These are phyloP conservation scores for Peterozyma xylosa DNA, from an alignment of 805 yeast species.

Conservation along the genomic window DNA sequence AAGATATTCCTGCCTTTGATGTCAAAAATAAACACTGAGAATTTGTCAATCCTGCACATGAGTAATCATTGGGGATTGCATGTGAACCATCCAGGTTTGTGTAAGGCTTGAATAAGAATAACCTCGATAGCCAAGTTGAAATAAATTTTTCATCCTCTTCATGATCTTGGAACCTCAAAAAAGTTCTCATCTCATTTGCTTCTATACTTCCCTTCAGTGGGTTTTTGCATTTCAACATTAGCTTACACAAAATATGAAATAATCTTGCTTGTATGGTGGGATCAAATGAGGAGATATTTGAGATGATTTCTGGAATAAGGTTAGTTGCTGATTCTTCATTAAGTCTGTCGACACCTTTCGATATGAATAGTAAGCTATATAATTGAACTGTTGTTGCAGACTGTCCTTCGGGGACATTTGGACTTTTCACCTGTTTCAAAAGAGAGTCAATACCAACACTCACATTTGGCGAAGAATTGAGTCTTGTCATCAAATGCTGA, in stretches of 20 bases:
- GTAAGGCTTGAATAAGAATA: constrained; percentile 49
- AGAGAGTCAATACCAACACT: constrained; percentile 59
- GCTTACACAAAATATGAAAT: constrained; percentile 52
- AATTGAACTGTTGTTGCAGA: constrained; percentile 47
- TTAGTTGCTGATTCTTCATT: constrained; percentile 23
- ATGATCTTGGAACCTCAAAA: constrained; percentile 26
- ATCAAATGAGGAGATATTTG: constrained; percentile 34
- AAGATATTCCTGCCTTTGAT: constrained; percentile 57
- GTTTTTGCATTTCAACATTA: constrained; percentile 39
- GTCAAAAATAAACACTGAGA: constrained; percentile 57
- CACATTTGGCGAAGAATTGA: constrained; percentile 47
- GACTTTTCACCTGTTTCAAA: constrained; percentile 53
- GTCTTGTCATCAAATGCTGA: constrained; percentile 59
- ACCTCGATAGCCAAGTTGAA: constrained; percentile 38
- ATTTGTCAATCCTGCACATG: constrained; percentile 58
- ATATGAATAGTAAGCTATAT: constrained; percentile 57
- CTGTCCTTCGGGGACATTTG: constrained; percentile 32
- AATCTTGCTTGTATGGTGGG: constrained; percentile 42
- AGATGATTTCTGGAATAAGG: constrained; percentile 40
- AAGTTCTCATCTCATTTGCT: constrained; percentile 24
- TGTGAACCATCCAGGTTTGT: constrained; percentile 26
- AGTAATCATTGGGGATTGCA: constrained; percentile 32
- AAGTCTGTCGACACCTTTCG: constrained; percentile 61
- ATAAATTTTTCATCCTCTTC: constrained; percentile 37
- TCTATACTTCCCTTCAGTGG: constrained; percentile 41